Conservation (phyloP, 768 basidiomycete species). For the Boletus vermiculosoides region DNA sequence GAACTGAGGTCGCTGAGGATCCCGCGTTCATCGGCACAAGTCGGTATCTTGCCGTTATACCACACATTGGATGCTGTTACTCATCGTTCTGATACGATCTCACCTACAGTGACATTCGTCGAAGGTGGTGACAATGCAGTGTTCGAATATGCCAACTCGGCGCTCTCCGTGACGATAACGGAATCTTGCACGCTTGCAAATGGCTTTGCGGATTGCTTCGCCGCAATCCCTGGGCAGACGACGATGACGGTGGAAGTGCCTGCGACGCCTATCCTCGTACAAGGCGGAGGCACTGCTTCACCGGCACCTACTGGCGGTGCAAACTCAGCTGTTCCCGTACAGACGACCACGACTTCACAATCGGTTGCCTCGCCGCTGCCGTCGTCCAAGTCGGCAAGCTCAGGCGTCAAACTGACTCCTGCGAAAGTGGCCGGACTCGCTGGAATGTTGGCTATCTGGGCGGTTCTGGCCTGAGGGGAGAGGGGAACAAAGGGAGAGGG, state of each 20-base stretch:
- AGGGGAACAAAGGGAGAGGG: neutral
- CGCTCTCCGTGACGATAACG: neutral
- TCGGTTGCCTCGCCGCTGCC: neutral
- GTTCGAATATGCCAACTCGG: neutral
- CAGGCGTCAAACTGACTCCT: neutral
- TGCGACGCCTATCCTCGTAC: conserved; percentile 9
- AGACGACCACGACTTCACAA: conserved; percentile 1
- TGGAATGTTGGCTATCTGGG: conserved; percentile 4
- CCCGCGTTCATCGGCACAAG: conserved; percentile 40
- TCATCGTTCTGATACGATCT: neutral
- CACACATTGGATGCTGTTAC: neutral
- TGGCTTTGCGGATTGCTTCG: neutral
- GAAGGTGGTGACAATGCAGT: neutral
- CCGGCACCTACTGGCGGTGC: neutral
- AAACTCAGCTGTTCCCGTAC: neutral
- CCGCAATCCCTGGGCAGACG: neutral
- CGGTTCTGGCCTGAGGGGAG: neutral
- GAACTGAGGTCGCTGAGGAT: conserved; percentile 27
- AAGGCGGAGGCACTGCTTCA: conserved; percentile 7
- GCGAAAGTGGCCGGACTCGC: neutral
- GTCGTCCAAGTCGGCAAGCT: conserved; percentile 2
- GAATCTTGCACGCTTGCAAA: neutral
- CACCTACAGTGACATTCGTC: neutral
- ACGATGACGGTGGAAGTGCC: too few species aligned
- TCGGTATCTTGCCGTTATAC: conserved; percentile 6